Evolutionary conservation across 148 eudicot genomes (phyloP), one percentile per base, ranked within the genome.

Genomic region (Rhododendron mucronatum): DNA sequence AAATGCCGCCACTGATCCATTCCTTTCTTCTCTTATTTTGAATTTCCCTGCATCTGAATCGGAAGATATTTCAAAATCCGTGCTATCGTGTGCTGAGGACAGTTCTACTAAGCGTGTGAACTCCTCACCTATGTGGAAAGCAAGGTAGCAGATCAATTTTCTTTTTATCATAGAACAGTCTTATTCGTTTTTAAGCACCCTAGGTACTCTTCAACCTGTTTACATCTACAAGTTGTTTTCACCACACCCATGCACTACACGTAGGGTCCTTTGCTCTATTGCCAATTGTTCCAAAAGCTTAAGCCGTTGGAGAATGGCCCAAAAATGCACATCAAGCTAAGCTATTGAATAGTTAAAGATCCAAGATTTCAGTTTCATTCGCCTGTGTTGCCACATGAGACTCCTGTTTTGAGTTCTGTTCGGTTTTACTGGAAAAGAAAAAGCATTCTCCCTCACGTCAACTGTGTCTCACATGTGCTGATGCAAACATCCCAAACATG

Each of bases 21-120:
- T 95, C 71, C 91, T 95, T 65, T 95, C 98, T 16, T 95, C 99
- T 57, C 93, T 93, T 80, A 91, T 91, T 63, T 86, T 95, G 88
- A 94, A 91, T 89, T 94, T 91, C 37, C 90, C 96, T 44, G 88
- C 92, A 57, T 89, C 93, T 37, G 97, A 96, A 88, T 80, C 89
- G 30, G 95, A 96, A 83, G 99, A 94, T 79, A 91, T 95, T 83
- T 89, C 99, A 7, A 95, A 93, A 84, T 91, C 95, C 37, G 35
- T 96, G 83, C 83, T 92, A 59, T 90, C 96, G 77, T 88, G 86
- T 87, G 51, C 91, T 28, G 96, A 96, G 65, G 96, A 94, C 37
- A 73, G 83, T 84, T 86, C 94, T 83, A 61, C 65, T 11, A 94
- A 91, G 82, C 91, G 73, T 55, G 71, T 83, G 71, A 83, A 91